phyloP scores from a whole-genome alignment of 768 basidiomycete species.

The Boletus rubropictus region DNA sequence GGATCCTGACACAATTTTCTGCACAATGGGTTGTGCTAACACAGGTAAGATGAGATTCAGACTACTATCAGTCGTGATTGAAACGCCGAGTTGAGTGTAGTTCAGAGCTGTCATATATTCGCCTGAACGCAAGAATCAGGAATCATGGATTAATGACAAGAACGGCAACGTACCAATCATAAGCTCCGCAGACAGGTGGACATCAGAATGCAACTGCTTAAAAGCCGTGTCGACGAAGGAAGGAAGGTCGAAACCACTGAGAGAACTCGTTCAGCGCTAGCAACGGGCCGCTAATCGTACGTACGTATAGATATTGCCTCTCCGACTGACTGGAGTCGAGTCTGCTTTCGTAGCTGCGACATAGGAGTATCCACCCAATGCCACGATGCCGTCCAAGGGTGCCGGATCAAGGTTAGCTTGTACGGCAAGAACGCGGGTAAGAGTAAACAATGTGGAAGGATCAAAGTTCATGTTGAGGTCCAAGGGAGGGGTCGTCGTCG shows the following conservation, averaged over 20 bases:
- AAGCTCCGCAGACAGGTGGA: constrained; percentile 49
- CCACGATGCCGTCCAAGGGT: constrained; percentile 62
- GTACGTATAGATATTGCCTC: constrained; percentile 52
- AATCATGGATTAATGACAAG: background rate
- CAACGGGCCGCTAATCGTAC: background rate
- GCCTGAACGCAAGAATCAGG: constrained; percentile 35
- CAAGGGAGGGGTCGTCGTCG: constrained; percentile 52
- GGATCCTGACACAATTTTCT: constrained; percentile 58
- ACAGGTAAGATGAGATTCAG: constrained; percentile 62
- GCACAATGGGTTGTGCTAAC: constrained; percentile 70
- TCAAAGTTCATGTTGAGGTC: constrained; percentile 64
- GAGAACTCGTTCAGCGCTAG: constrained; percentile 1
- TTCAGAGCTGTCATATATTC: constrained; percentile 57
- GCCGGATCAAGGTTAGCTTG: constrained; percentile 54
- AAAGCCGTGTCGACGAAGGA: constrained; percentile 62
- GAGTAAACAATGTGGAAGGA: constrained; percentile 60
- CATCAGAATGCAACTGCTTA: constrained; percentile 55
- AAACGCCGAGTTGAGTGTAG: constrained; percentile 53
- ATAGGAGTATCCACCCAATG: constrained; percentile 62
- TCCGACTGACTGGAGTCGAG: constrained; percentile 29
- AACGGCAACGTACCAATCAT: constrained; percentile 42
- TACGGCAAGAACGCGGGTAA: constrained; percentile 61
- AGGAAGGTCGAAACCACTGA: constrained; percentile 57
- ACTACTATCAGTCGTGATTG: constrained; percentile 54
- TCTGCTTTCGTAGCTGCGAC: constrained; percentile 33